Evolutionary conservation across 2,329 filamentous ascomycete genomes (phyloP).

Genomic region (Pseudocercospora fuligena): DNA sequence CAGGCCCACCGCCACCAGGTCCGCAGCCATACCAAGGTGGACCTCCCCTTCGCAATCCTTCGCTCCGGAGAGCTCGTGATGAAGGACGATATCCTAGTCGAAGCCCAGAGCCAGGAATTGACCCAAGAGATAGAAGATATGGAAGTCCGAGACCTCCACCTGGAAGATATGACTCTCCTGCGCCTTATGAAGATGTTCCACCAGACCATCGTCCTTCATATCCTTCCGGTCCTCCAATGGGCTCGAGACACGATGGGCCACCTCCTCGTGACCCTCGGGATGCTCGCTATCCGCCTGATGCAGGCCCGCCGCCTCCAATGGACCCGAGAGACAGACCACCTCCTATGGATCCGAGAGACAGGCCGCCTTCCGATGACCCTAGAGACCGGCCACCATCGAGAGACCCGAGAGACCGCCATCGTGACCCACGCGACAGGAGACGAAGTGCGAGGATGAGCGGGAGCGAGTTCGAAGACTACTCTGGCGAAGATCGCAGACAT

Average conservation of each 20-base stretch:
- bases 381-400: slow-evolving; percentile 11
- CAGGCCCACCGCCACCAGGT: slow-evolving; percentile 7
- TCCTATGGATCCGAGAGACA: not conserved
- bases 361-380: slow-evolving; percentile 14
- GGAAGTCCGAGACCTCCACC: slow-evolving; percentile 18
- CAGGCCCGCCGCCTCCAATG: slow-evolving; percentile 11
- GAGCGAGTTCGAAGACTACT: slow-evolving; percentile 18
- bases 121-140: slow-evolving; percentile 18
- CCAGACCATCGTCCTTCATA: slow-evolving; percentile 14
- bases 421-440: slow-evolving; percentile 16
- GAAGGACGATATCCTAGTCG: slow-evolving; percentile 24
- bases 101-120: slow-evolving; percentile 22
- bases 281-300: slow-evolving; percentile 12
- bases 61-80: slow-evolving; percentile 23
- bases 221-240: slow-evolving; percentile 10
- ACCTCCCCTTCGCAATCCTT: slow-evolving; percentile 25
- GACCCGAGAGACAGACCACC: slow-evolving; percentile 9
- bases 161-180: slow-evolving; percentile 17
- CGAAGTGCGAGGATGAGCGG: slow-evolving; percentile 8
- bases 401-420: slow-evolving; percentile 13
- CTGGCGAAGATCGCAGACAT: slow-evolving; percentile 19
- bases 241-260: slow-evolving; percentile 10
- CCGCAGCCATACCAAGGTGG: slow-evolving; percentile 24
- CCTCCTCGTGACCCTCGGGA: slow-evolving; percentile 18
- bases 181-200: slow-evolving; percentile 12